Conservation (phyloP, 306 rosid genomes). For the Corylus americana region DNA sequence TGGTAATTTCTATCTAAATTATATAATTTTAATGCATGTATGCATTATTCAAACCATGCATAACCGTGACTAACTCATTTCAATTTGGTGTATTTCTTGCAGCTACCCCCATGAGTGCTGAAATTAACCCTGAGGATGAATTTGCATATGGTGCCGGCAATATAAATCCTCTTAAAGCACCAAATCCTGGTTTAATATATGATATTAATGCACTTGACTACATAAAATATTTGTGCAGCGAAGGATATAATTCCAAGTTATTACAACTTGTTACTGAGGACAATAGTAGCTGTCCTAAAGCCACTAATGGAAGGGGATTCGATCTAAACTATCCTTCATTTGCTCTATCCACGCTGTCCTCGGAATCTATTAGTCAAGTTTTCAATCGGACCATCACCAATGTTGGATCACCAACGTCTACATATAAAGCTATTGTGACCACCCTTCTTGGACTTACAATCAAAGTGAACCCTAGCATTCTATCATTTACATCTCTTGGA, state of each 20-base stretch:
- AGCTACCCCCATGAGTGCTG: constrained; percentile 21
- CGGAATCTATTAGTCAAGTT: not conserved
- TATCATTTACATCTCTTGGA: constrained; percentile 30
- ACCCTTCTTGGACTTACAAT: constrained; percentile 16
- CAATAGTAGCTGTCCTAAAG: constrained; percentile 27
- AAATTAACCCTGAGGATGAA: constrained; percentile 21
- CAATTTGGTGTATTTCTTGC: not conserved
- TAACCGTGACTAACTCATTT: not conserved
- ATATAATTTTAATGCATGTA: too few species aligned
- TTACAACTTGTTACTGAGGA: constrained; percentile 34
- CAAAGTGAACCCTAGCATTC: constrained; percentile 35
- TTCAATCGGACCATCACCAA: constrained; percentile 1
- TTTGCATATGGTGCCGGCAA: constrained; percentile 47
- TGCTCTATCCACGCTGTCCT: constrained; percentile 12
- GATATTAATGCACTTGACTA: constrained; percentile 36
- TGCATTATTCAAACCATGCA: too few species aligned
- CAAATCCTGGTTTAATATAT: constrained; percentile 41
- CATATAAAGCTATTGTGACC: constrained; percentile 9
- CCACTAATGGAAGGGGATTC: constrained; percentile 3
- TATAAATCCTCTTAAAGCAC: constrained; percentile 34
- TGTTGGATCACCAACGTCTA: constrained; percentile 14
- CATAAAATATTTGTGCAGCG: constrained; percentile 37
- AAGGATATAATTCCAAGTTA: constrained; percentile 35
- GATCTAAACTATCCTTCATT: constrained; percentile 52
- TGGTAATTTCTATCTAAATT: constrained; percentile 9